Percentiles rank a stretch among this genome's conserved stretches.
phyloP scores from a whole-genome alignment of 306 rosid genomes.

The Casuarina glauca region DNA sequence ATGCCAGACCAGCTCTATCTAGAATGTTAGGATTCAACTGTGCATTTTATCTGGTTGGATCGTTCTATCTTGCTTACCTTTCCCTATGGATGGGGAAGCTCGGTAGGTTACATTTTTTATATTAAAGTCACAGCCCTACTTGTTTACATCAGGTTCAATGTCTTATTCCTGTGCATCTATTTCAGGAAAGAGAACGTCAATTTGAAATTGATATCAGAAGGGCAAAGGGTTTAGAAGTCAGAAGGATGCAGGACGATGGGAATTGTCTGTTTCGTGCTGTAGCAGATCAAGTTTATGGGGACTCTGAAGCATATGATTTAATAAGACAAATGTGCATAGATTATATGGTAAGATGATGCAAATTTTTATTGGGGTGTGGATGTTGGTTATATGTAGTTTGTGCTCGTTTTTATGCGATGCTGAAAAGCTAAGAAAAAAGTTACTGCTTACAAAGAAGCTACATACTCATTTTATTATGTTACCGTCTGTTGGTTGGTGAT shows the following conservation, averaged over 20 bases:
- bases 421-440: conserved; percentile 4
- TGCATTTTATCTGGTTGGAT: background rate
- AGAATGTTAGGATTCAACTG: background rate
- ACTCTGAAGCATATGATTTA: conserved; percentile 69
- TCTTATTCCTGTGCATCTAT: conserved; percentile 26
- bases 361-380: background rate
- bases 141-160: conserved; percentile 7
- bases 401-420: conserved; percentile 1
- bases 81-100: background rate
- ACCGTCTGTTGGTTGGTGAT: conserved; percentile 9
- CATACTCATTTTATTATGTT: conserved; percentile 10
- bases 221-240: conserved; percentile 79
- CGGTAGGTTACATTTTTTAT: background rate
- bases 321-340: conserved; percentile 89
- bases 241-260: conserved; percentile 91
- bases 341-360: conserved; percentile 66
- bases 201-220: conserved; percentile 89
- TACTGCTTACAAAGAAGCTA: background rate
- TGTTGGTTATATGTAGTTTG: background rate
- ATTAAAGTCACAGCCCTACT: background rate
- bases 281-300: conserved; percentile 98
- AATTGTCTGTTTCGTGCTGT: conserved; percentile 98
- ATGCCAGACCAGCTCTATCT: background rate
- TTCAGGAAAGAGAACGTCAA: conserved; percentile 85
- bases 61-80: background rate